Base-by-base conservation (phyloP, 139 green algal species). In the Chlorella vulgaris region DNA sequence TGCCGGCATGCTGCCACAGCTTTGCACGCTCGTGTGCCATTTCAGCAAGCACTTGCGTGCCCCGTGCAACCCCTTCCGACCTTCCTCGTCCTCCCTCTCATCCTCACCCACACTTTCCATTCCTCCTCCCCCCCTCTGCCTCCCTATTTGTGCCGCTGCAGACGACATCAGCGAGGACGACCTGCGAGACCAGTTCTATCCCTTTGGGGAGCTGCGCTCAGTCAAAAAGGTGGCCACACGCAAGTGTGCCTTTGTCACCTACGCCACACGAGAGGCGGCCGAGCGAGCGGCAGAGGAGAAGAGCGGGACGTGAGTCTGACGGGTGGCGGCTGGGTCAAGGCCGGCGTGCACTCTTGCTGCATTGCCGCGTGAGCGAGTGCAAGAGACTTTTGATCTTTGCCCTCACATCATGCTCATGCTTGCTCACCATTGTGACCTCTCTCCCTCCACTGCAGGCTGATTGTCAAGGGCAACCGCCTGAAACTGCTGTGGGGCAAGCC, bases 401-500 rank as follows among this genome's bases (percentile, higher is more conserved):
- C n/a, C n/a, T n/a, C n/a, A n/a, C n/a, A n/a, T n/a, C n/a, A n/a
- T n/a, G n/a, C n/a, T n/a, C n/a, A n/a, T n/a, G n/a, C n/a, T n/a
- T n/a, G n/a, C n/a, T n/a, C n/a, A n/a, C n/a, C 18, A 10, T 3
- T 67, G 60, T 29, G 8, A 36, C n/a, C 69, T 22, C 19, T 28
- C 15, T 51, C 10, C 35, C 1, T 22, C 18, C 31, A 26, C 38
- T 5, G 60, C 80, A 89, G 86, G 79, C 90, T 98, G 35, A 85
- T 93, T 21, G 84, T 99, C 68, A 97, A 97, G 74, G 96, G 96
- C 2, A 35, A 90, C 28, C 83, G 90, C 6, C 83, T 91, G 53
- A 95, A 92, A 71, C 85, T 99, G 50, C 92, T 97, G 87, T 99
- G 97, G 97, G 96, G 96, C 51, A 90, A 91, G 63, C 92, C 91